Percentiles rank a stretch among this genome's conserved stretches.
Evolutionary conservation across 202 grass and related monocot species (phyloP).

Genomic region (Zoysia matrella): DNA sequence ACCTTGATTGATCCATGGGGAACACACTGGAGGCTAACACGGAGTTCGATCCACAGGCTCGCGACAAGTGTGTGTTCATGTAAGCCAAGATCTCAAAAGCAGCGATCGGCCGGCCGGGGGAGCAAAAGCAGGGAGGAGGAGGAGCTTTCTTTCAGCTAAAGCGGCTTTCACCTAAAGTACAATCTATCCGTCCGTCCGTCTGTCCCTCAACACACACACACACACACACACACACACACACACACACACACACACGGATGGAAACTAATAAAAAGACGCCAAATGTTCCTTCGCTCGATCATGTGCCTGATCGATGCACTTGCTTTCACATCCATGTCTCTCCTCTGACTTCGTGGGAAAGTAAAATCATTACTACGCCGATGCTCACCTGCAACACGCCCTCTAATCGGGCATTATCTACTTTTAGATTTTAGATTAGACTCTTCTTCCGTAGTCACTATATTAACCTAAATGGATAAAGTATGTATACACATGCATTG

Average conservation of each 20-base stretch:
- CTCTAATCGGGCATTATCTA: conserved; percentile 9
- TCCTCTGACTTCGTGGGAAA: conserved; percentile 73
- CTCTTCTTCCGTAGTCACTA: background rate
- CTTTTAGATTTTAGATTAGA: background rate
- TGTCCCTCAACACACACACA: conserved; percentile 37
- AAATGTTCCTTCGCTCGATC: conserved; percentile 58
- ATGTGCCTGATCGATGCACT: conserved; percentile 45
- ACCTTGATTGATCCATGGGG: conserved; percentile 11
- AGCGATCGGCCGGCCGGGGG: background rate
- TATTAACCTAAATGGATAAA: background rate
- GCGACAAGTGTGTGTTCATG: conserved; percentile 52
- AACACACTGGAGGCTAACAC: conserved; percentile 27
- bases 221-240: background rate
- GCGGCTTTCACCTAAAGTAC: conserved; percentile 79
- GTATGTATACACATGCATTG: background rate
- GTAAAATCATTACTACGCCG: conserved; percentile 66
- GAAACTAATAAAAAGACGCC: conserved; percentile 48
- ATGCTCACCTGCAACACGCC: conserved; percentile 25
- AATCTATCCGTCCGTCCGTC: conserved; percentile 60
- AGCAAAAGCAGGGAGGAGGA: conserved; percentile 42
- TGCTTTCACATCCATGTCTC: conserved; percentile 65
- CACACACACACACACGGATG: no score
- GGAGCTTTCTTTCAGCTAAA: conserved; percentile 76
- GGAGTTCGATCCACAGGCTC: conserved; percentile 4
- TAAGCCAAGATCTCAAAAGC: conserved; percentile 64